Conservation (phyloP, 1,139 yeast genomes). For the Saccharomyces hybrid region DNA sequence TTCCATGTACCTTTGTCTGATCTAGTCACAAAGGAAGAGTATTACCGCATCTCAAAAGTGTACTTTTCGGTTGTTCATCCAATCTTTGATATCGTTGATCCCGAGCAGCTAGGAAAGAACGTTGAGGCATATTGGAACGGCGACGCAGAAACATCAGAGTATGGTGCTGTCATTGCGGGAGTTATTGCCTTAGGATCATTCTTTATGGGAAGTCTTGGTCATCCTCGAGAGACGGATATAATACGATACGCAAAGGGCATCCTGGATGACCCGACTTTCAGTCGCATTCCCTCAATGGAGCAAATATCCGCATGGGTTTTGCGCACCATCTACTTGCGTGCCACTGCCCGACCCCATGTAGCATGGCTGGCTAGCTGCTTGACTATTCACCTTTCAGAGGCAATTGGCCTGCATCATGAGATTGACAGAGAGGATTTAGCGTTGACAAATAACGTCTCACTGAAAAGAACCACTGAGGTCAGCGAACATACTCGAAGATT, state of each 20-base stretch:
- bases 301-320: constrained; percentile 11
- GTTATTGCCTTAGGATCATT: constrained; percentile 10
- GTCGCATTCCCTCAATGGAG: constrained; percentile 8
- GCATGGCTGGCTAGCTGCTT: constrained; percentile 12
- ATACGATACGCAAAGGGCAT: constrained; percentile 8
- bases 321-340: constrained; percentile 9
- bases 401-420: constrained; percentile 10
- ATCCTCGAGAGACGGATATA: constrained; percentile 10
- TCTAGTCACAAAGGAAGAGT: constrained; percentile 7
- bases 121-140: constrained; percentile 4
- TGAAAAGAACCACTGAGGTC: not conserved
- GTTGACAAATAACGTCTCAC: not conserved
- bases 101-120: not conserved
- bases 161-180: constrained; percentile 9
- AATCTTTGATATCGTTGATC: constrained; percentile 7
- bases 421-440: constrained; percentile 6
- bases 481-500: constrained; percentile 7
- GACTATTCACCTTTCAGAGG: constrained; percentile 10
- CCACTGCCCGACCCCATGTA: constrained; percentile 9
- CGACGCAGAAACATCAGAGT: constrained; percentile 2
- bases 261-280: constrained; percentile 10
- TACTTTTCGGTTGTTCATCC: constrained; percentile 9
- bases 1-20: constrained; percentile 2
- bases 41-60: constrained; percentile 1
- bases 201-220: constrained; percentile 8